Evolutionary conservation across 1,284 basidiomycete species (phyloP).

Genomic region (Trichosporon coremiiforme): DNA sequence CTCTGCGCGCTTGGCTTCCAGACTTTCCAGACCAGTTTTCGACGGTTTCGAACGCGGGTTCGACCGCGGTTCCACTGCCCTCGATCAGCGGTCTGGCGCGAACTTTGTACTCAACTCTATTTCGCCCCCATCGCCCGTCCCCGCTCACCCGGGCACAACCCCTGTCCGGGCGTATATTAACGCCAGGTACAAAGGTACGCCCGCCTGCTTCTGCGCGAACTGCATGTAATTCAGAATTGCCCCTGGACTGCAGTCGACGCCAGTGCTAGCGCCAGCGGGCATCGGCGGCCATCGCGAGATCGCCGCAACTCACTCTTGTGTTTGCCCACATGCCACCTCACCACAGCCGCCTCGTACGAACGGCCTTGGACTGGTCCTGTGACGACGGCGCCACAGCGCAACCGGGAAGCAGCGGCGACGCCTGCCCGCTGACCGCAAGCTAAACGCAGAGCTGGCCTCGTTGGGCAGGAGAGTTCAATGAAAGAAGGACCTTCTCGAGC

Average conservation of each 20-base stretch:
- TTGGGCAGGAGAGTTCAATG: background rate
- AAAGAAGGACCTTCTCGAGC: background rate
- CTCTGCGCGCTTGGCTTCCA: background rate
- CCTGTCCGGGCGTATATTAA: background rate
- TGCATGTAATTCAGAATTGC: too few species aligned
- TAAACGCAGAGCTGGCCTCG: background rate
- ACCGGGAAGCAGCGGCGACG: background rate
- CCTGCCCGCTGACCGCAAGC: background rate
- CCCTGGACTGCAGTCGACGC: too few species aligned
- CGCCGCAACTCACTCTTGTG: too few species aligned
- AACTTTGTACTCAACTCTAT: slow-evolving; percentile 2
- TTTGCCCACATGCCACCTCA: background rate
- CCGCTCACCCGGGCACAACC: too few species aligned
- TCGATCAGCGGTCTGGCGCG: slow-evolving; percentile 5
- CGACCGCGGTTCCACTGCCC: background rate
- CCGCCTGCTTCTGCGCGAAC: too few species aligned
- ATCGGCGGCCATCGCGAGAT: too few species aligned
- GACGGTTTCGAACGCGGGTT: background rate
- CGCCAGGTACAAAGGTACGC: background rate
- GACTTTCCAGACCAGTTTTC: background rate
- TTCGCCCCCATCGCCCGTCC: background rate
- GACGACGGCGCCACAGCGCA: background rate
- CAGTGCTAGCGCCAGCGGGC: too few species aligned
- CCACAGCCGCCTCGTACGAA: too few species aligned
- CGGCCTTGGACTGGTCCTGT: background rate